Evolutionary conservation across 495 filamentous ascomycete genomes (phyloP).

Genomic region (Sordaria brevicollis): DNA sequence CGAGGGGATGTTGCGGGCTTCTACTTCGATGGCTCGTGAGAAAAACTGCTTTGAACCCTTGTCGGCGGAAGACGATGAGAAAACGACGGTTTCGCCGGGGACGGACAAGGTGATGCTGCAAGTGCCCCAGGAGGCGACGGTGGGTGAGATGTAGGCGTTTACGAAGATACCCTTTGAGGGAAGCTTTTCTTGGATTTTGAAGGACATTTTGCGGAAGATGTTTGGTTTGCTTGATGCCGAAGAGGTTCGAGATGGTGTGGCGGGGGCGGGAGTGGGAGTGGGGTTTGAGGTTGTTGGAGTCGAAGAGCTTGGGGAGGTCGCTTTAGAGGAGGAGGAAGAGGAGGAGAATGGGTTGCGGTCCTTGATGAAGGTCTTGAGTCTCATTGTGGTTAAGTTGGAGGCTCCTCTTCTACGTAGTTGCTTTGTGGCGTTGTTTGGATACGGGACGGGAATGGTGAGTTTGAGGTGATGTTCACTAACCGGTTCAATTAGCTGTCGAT

Average conservation of each 20-base stretch:
- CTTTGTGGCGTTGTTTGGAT: background rate
- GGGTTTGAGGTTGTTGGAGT: too few relatives aligned
- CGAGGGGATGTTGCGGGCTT: slow-evolving; percentile 29
- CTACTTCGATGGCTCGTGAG: slow-evolving; percentile 33
- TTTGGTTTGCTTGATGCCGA: background rate
- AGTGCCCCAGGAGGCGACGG: background rate
- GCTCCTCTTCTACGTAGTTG: background rate
- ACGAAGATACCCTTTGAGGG: background rate
- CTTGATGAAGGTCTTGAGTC: background rate
- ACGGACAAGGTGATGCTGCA: background rate
- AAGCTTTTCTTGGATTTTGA: background rate
- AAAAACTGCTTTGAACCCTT: background rate
- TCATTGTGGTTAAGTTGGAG: background rate
- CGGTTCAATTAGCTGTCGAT: background rate
- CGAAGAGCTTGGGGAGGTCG: too few relatives aligned
- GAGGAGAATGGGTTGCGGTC: background rate
- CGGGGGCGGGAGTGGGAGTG: background rate
- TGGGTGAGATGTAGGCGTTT: background rate
- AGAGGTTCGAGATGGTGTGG: too few relatives aligned
- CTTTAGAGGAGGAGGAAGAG: background rate
- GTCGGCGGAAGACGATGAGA: background rate
- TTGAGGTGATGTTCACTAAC: background rate
- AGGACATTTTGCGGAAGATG: background rate
- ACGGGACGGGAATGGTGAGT: background rate
- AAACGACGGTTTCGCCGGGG: background rate